Evolutionary conservation across 208 protist species (phyloP), one percentile per base, ranked within the genome.

Genomic region (Trypanosoma boissoni): DNA sequence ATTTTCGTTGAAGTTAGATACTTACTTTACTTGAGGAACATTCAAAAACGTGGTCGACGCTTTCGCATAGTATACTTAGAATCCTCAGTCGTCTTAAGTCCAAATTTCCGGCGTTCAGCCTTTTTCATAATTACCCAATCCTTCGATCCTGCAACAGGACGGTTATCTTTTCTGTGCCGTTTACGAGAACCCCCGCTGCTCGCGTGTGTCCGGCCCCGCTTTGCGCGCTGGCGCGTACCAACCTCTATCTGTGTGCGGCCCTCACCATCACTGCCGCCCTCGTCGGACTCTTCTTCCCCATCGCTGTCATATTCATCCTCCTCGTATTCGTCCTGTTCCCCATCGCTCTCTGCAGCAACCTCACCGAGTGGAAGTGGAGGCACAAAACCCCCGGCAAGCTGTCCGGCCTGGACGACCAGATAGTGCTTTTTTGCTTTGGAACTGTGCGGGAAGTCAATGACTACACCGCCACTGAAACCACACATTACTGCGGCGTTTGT

Each of bases 371-470:
- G 76, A 8, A 70, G 58, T 24, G 67, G 70, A 0, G 79, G 75
- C 27, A 92, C 54, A 55, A 88, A 92, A 20, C 79, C 82, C 8
- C 79, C 83, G 29, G 76, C 64, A 34, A 87, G 78, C 46, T 92
- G 80, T 5, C 91, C 95, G 0, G 92, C 88, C 72, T 96, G 91
- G 29, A 97, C 74, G 9, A 95, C 89, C 9, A 97, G 61, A 65
- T 95, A 98, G 54, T 96, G 96, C 80, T 99, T 99, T 64, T 99
- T 99, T 24, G 97, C 98, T 20, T 91, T 91, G 12, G 91, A 97
- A 54, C 86, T 97, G 77, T 99, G 92, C 18, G 98, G 98, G 76
- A 93, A 99, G 73, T 99, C 97, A 46, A 99, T 80, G 6, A 99
- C 94, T 0, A 99, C 68, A 58, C 98, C 98, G 42, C 98, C 98